Base-by-base conservation (phyloP, 257 asterid genomes). In the Scutellaria galericulata region DNA sequence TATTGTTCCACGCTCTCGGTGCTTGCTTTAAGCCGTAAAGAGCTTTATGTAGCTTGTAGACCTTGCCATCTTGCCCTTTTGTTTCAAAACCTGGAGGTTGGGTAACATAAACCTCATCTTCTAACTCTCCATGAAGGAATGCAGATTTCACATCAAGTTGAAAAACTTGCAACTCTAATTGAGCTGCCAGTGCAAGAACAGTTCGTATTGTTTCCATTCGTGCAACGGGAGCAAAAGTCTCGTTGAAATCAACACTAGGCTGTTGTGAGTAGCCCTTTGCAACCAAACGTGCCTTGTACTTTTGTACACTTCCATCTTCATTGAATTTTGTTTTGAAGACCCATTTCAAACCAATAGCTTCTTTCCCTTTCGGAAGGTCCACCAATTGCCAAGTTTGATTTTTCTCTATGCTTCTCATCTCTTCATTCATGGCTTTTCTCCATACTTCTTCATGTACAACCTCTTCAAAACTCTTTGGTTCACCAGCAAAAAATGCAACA, bases 341-440 rank as follows among this genome's bases (percentile, higher is more conserved):
- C 68, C 64, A 24, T n/a, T 66, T 66, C 18, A 69, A 14, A 0
- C 55, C 68, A 31, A 70, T 57, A 2, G 13, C 46, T 0, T 75
- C 13, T 2, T 48, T 39, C 0, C 7, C 22, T 18, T 13, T 4
- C 1, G 70, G 44, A 2, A 46, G n/a, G 11, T 75, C 65, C 6
- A 75, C 24, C 1, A 72, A 60, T 12, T 71, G 53, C 73, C 81
- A 56, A 4, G 81, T 73, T 9, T 56, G 37, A 22, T 62, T 73
- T 9, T 72, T 73, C 13, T 68, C 73, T 10, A 81, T 68, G 37
- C 40, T 14, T 3, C 9, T 2, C 5, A 64, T 71, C 3, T 77
- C 64, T 37, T 63, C 74, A 7, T 65, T 39, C 64, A 46, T 70
- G 0, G 64, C 42, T 35, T 70, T 46, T n/a, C 35, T 54, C 73